Percentiles rank a stretch among this genome's conserved stretches.
Evolutionary conservation across 495 filamentous ascomycete genomes (phyloP).

Genomic region (Aeminium ludgeri): DNA sequence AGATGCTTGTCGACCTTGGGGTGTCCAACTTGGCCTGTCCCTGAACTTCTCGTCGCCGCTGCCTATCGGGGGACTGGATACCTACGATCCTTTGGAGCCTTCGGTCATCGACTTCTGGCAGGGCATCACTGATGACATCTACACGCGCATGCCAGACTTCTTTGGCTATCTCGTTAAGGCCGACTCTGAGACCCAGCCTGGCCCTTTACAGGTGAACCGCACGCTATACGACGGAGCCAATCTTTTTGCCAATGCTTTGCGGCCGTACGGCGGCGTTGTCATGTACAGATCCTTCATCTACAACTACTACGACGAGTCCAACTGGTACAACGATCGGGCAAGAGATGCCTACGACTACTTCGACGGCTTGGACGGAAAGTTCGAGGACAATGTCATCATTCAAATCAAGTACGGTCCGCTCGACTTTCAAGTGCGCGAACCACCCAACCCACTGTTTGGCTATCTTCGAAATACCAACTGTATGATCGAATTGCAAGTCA

Average conservation of each 20-base stretch:
- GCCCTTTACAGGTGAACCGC: conserved; percentile 50
- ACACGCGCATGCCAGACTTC: conserved; percentile 45
- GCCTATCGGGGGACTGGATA: conserved; percentile 28
- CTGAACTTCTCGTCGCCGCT: conserved; percentile 53
- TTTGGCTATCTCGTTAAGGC: conserved; percentile 58
- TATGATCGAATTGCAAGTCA: conserved; percentile 48
- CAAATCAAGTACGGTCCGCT: conserved; percentile 45
- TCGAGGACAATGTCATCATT: conserved; percentile 52
- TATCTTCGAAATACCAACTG: conserved; percentile 38
- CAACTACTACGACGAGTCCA: conserved; percentile 38
- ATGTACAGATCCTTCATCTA: conserved; percentile 66
- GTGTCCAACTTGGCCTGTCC: conserved; percentile 47
- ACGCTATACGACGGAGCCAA: conserved; percentile 56
- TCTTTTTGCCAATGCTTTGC: conserved; percentile 42
- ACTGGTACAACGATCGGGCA: conserved; percentile 51
- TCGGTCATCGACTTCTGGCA: conserved; percentile 46
- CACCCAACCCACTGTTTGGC: conserved; percentile 48
- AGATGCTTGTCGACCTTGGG: conserved; percentile 48
- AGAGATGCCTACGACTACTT: conserved; percentile 56
- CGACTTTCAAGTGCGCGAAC: conserved; percentile 60
- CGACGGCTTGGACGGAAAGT: conserved; percentile 43
- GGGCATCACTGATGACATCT: conserved; percentile 39
- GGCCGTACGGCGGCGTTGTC: conserved; percentile 47
- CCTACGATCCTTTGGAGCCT: conserved; percentile 48
- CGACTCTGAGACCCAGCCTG: conserved; percentile 57